Evolutionary conservation across 306 rosid species (phyloP), one percentile per base, ranked within the genome.

Genomic region (Abrus pulchellus): DNA sequence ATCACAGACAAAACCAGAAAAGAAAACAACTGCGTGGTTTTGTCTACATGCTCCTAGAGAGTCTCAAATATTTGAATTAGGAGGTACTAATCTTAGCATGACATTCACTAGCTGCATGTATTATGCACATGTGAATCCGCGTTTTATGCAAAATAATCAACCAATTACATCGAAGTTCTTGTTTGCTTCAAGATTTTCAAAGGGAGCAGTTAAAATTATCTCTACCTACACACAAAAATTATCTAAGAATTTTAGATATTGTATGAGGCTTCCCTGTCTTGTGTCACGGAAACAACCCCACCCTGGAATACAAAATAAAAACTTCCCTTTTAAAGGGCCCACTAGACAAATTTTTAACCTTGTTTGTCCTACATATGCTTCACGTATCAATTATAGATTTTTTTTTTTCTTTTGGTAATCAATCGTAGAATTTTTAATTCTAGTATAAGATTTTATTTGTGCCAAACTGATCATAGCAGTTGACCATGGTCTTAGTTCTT

Each of bases 101-200:
- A 74, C 84, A 76, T 76, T 73, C 74, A 78, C 74, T 52, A 71
- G 54, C 75, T 63, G 57, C 62, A 55, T 82, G 84, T 61, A 82
- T 77, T 82, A 79, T 86, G 93, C 89, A 81, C 97, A 87, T 91
- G 97, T 88, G 91, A 88, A 85, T 85, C 95, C 91, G 92, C 83
- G 82, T 88, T 88, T 90, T 89, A 57, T 90, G 99, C 94, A 89
- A 82, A 80, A 85, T 86, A 87, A 86, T 61, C 82, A 82, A 86
- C 73, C 55, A 74, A 86, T 74, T 85, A 83, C 89, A 80, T 80
- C 47, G 65, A 85, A 82, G 68, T 64, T 89, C 83, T 90, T 92
- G 98, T 94, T 94, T 84, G 82, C 85, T 91, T 89, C 93, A 89
- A 89, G 73, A 84, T 89, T 91, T 93, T 96, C 98, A 85, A 90